phyloP scores from a whole-genome alignment of 768 basidiomycete species.

The Sporobolomyces phaffii region DNA sequence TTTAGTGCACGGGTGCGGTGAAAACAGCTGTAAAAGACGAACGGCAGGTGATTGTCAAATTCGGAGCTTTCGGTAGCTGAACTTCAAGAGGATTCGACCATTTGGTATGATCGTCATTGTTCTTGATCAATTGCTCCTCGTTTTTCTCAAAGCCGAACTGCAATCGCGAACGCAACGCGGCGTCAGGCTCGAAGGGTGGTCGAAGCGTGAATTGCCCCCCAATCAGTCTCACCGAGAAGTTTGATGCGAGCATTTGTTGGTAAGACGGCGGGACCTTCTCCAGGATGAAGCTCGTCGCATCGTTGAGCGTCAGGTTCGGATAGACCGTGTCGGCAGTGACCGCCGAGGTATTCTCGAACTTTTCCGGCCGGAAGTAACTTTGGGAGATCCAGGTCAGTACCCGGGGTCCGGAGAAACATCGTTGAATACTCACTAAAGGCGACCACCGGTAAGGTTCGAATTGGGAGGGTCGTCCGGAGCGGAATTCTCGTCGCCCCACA shows the following conservation, averaged over 20 bases:
- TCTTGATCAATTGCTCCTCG: conserved; percentile 58
- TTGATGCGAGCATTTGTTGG: conserved; percentile 55
- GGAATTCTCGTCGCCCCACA: conserved; percentile 70
- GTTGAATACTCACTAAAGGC: conserved; percentile 21
- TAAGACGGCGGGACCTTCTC: conserved; percentile 75
- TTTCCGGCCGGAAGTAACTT: conserved; percentile 35
- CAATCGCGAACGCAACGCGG: too few species aligned
- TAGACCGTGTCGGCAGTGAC: conserved; percentile 36
- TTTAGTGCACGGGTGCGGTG: too few species aligned
- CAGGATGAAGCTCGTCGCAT: conserved; percentile 71
- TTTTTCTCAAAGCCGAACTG: conserved; percentile 73
- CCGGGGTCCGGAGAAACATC: not conserved
- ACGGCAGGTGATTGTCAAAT: conserved; percentile 76
- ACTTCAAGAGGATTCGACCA: conserved; percentile 55
- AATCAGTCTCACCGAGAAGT: conserved; percentile 24
- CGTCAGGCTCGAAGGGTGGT: too few species aligned
- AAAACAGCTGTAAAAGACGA: not conserved
- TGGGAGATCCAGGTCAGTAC: not conserved
- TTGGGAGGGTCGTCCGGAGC: conserved; percentile 75
- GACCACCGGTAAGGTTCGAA: conserved; percentile 35
- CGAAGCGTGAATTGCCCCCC: too few species aligned
- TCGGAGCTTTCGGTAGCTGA: conserved; percentile 73
- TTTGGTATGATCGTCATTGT: conserved; percentile 68
- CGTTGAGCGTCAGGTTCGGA: conserved; percentile 69
- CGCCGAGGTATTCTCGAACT: conserved; percentile 20